These are phyloP conservation scores for Myxozyma lipomycoides DNA, from an alignment of 805 yeast genomes.

Conservation along the genomic window DNA sequence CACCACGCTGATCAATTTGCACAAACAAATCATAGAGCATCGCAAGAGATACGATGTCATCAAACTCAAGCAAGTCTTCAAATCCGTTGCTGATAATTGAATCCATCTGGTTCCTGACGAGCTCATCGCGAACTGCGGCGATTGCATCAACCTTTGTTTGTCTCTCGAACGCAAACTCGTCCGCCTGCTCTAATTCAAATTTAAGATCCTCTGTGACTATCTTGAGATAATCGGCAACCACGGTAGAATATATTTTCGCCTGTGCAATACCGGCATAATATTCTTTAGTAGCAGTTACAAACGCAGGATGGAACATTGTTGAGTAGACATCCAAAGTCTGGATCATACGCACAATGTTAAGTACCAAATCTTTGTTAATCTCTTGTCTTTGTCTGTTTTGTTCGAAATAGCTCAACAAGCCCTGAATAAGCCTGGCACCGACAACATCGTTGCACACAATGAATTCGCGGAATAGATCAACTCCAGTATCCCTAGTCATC, in stretches of 20 bases:
- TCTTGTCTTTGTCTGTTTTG: constrained; percentile 6
- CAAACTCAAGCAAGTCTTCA: constrained; percentile 9
- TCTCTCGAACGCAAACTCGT: constrained; percentile 7
- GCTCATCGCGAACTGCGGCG: constrained; percentile 7
- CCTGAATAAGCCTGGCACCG: constrained; percentile 8
- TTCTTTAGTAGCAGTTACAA: constrained; percentile 10
- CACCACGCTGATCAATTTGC: constrained; percentile 6
- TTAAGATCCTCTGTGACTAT: constrained; percentile 3
- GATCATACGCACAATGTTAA: constrained; percentile 13
- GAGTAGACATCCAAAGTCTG: constrained; percentile 13
- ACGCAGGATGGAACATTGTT: constrained; percentile 15
- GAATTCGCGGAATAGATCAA: constrained; percentile 15
- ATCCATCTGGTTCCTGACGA: constrained; percentile 6
- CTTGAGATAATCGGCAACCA: constrained; percentile 16
- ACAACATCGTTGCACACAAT: constrained; percentile 5
- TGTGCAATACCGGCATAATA: constrained; percentile 14
- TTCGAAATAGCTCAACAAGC: constrained; percentile 9
- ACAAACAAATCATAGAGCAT: constrained; percentile 10
- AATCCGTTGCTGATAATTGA: constrained; percentile 16
- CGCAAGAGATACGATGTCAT: constrained; percentile 10
- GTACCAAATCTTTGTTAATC: background rate
- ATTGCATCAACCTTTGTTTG: constrained; percentile 13
- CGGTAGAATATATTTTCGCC: constrained; percentile 3
- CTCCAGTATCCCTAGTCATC: constrained; percentile 17
- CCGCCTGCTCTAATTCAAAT: constrained; percentile 20